Evolutionary conservation across 108 stramenopile genomes (phyloP), one percentile per base, ranked within the genome.

Genomic region (Hondaea fermentalgiana): DNA sequence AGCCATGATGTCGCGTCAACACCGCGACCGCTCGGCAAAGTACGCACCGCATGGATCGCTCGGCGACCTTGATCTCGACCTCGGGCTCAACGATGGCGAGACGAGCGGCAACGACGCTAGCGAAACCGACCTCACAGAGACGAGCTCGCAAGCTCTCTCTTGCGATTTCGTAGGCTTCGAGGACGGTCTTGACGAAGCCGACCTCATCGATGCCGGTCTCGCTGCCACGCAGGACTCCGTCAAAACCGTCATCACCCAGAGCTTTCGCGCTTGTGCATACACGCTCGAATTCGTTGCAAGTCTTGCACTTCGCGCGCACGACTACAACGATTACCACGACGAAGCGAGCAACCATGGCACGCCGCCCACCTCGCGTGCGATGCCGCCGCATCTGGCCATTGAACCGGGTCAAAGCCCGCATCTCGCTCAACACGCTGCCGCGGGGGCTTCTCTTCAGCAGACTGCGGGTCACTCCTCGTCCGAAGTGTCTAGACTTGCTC

Each of bases 141-240:
- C 35, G 35, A 69, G 64, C 64, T 69, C 64, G 14, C 64, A 69
- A 10, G 64, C 25, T 8, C 25, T 69, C 35, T 69, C 64, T 8
- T 8, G 35, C 42, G 64, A 69, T 1, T 42, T 69, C 64, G 64
- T 16, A 6, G 8, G 8, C 25, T 17, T 69, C 64, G 64, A 69
- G 8, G 14, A 69, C 17, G 76, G 45, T 12, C 28, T 83, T 12
- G 76, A 83, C 25, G 76, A 83, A 23, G 51, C 45, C n/a, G 76
- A 83, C 28, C 51, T 83, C 25, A 53, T 83, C 25, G 76, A 83
- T 53, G 76, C 76, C 4, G 76, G 76, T 16, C 76, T 83, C 3
- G 76, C 76, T 12, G 76, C 76, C n/a, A 28, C 76, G n/a, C 76
- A 83, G 51, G 76, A 83, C 51, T 83, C 76, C 28, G 76, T 83